Evolutionary conservation across 331 rosid genomes (phyloP).

Genomic region (Saraca asoca): DNA sequence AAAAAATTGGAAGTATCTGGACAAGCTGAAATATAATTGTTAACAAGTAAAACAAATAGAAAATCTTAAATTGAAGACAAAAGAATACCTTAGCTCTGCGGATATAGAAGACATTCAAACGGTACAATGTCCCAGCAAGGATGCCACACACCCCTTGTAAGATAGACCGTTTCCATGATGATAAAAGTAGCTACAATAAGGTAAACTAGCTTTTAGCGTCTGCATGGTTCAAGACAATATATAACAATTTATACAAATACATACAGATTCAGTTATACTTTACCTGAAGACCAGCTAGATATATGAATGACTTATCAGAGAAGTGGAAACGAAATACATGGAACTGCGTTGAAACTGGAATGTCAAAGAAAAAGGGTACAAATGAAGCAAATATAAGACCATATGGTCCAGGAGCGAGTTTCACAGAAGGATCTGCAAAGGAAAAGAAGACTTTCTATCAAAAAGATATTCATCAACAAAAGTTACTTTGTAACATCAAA

Average conservation of each 20-base stretch:
- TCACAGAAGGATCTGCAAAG: conserved; percentile 77
- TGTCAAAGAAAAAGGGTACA: conserved; percentile 93
- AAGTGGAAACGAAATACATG: conserved; percentile 72
- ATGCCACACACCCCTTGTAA: conserved; percentile 94
- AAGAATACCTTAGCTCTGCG: conserved; percentile 85
- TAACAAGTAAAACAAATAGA: background rate
- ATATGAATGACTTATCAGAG: conserved; percentile 93
- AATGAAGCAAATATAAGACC: conserved; percentile 97
- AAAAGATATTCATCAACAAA: conserved; percentile 33
- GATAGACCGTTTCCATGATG: conserved; percentile 90
- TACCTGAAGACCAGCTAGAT: conserved; percentile 97
- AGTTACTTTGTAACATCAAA: background rate
- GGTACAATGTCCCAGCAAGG: conserved; percentile 86
- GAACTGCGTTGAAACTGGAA: conserved; percentile 88
- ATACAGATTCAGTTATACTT: conserved; percentile 22
- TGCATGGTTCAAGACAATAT: conserved; percentile 27
- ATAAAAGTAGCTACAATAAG: conserved; percentile 78
- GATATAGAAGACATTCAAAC: conserved; percentile 74
- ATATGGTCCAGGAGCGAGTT: conserved; percentile 86
- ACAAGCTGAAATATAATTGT: conserved; percentile 4
- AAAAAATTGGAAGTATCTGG: conserved; percentile 18
- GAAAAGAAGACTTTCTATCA: conserved; percentile 11
- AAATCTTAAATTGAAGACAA: conserved; percentile 18
- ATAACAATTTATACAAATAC: conserved; percentile 3
- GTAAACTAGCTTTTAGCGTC: conserved; percentile 34